Percentiles rank a stretch among this genome's conserved stretches.
These are phyloP conservation scores for Fusarium neocosmosporiellum DNA, from an alignment of 2,329 filamentous ascomycete species.

Conservation along the genomic window DNA sequence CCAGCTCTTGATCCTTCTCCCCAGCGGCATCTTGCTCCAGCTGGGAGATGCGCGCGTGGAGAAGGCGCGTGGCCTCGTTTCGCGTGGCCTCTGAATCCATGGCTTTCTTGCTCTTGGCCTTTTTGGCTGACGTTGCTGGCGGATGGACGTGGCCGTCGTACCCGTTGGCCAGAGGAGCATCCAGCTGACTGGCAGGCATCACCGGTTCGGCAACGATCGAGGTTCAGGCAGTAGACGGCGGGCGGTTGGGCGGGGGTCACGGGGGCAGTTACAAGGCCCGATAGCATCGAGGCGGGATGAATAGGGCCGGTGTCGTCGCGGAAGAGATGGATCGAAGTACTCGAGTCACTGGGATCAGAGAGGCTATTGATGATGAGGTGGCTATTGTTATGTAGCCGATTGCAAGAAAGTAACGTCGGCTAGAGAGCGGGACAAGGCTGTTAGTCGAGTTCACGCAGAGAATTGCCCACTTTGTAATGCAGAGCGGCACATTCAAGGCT, in stretches of 20 bases:
- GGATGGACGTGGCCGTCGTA: slow-evolving; percentile 53
- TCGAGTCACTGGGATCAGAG: slow-evolving; percentile 25
- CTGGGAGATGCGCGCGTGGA: slow-evolving; percentile 94
- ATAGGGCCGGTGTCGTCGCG: slow-evolving; percentile 20
- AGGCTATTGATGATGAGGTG: slow-evolving; percentile 13
- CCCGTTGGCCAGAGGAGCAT: slow-evolving; percentile 56
- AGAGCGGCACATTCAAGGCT: slow-evolving; percentile 24
- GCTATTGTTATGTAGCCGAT: slow-evolving; percentile 1
- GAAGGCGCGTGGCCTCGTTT: slow-evolving; percentile 90
- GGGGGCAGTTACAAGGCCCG: slow-evolving; percentile 29
- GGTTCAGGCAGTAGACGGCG: slow-evolving; percentile 24
- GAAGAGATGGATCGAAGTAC: slow-evolving; percentile 17
- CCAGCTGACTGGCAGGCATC: slow-evolving; percentile 56
- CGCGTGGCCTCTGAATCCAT: too few relatives aligned
- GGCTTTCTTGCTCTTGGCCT: slow-evolving; percentile 85
- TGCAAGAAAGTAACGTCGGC: slow-evolving; percentile 19
- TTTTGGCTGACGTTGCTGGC: slow-evolving; percentile 69
- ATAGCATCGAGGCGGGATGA: slow-evolving; percentile 39
- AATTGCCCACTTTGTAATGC: slow-evolving; percentile 34
- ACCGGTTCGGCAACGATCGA: slow-evolving; percentile 35
- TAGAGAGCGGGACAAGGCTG: slow-evolving; percentile 24
- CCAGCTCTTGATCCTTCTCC: slow-evolving; percentile 93
- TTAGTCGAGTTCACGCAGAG: slow-evolving; percentile 34
- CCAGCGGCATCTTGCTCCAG: slow-evolving; percentile 92
- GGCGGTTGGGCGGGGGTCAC: slow-evolving; percentile 37